A percentile compares a stretch with the other conserved stretches of the same genome.
Conservation (phyloP, 1,284 basidiomycete species). For the Ceratobasidium sp. region DNA sequence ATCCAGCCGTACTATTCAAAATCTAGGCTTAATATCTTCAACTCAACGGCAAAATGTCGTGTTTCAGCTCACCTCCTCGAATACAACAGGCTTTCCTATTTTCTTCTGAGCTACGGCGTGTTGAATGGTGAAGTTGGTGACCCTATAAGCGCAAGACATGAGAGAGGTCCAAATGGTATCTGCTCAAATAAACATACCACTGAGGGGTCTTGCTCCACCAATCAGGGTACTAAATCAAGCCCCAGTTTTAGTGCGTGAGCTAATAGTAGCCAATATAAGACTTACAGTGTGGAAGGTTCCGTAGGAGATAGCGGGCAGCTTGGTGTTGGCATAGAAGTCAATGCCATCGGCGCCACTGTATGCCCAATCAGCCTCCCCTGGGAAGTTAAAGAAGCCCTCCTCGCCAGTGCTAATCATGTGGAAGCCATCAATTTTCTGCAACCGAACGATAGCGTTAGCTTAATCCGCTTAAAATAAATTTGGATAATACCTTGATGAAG, state of each 20-base stretch:
- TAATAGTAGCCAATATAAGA: neutral
- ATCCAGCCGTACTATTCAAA: conserved; percentile 46
- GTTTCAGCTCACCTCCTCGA: conserved; percentile 44
- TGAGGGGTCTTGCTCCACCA: conserved; percentile 46
- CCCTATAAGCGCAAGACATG: conserved; percentile 8
- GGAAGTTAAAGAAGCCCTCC: conserved; percentile 44
- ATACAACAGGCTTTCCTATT: conserved; percentile 46
- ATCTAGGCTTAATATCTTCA: neutral
- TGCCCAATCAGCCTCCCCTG: conserved; percentile 41
- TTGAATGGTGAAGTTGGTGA: conserved; percentile 42
- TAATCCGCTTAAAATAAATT: neutral
- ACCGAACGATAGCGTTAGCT: conserved; percentile 2
- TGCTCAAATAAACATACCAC: conserved; percentile 10
- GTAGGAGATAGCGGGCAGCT: conserved; percentile 39
- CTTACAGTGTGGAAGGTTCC: conserved; percentile 44
- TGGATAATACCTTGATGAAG: conserved; percentile 41
- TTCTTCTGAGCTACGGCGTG: conserved; percentile 45
- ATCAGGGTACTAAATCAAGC: conserved; percentile 40
- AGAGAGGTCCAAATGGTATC: neutral
- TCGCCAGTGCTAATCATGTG: conserved; percentile 43
- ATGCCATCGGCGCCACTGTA: conserved; percentile 44
- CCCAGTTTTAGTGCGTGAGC: neutral
- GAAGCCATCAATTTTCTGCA: conserved; percentile 36
- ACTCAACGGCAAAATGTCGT: neutral
- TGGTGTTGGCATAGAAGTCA: conserved; percentile 43